Percentiles rank a stretch among this genome's conserved stretches.
These are phyloP conservation scores for Lipomyces japonicus DNA, from an alignment of 805 yeast genomes.

Conservation along the genomic window DNA sequence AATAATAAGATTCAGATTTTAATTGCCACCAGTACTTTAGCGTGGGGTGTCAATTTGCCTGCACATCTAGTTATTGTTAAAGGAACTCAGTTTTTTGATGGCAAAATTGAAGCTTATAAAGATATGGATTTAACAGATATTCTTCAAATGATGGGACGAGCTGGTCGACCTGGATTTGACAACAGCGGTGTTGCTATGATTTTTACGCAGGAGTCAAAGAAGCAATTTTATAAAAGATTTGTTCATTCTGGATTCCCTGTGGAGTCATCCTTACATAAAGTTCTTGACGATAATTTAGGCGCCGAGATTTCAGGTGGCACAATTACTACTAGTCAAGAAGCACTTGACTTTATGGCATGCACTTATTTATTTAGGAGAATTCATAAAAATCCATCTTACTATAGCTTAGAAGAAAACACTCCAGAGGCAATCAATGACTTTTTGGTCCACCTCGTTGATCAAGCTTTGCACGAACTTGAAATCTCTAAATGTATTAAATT, in stretches of 20 bases:
- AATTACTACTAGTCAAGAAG: slow-evolving; percentile 59
- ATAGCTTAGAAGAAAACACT: slow-evolving; percentile 65
- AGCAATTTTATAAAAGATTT: slow-evolving; percentile 72
- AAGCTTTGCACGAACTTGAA: slow-evolving; percentile 59
- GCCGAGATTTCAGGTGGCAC: slow-evolving; percentile 76
- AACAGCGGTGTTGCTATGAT: slow-evolving; percentile 74
- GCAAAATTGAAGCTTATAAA: slow-evolving; percentile 58
- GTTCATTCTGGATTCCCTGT: slow-evolving; percentile 78
- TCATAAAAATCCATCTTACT: slow-evolving; percentile 72
- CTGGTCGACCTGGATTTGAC: slow-evolving; percentile 79
- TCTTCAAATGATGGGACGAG: slow-evolving; percentile 81
- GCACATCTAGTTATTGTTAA: slow-evolving; percentile 75
- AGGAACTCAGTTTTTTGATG: slow-evolving; percentile 65
- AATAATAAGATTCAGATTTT: slow-evolving; percentile 66
- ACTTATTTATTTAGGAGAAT: slow-evolving; percentile 71
- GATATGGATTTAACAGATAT: slow-evolving; percentile 84
- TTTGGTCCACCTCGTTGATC: slow-evolving; percentile 54
- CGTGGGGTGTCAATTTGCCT: slow-evolving; percentile 84
- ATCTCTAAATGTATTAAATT: slow-evolving; percentile 67
- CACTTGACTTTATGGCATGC: slow-evolving; percentile 72
- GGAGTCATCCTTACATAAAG: slow-evolving; percentile 72
- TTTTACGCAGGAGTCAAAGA: slow-evolving; percentile 70
- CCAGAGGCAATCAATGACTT: slow-evolving; percentile 39
- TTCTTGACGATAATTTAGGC: slow-evolving; percentile 73
- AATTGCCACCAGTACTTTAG: slow-evolving; percentile 76